These are phyloP conservation scores for Cinnamomum chago DNA, from an alignment of 164 flowering plant species.

Conservation along the genomic window DNA sequence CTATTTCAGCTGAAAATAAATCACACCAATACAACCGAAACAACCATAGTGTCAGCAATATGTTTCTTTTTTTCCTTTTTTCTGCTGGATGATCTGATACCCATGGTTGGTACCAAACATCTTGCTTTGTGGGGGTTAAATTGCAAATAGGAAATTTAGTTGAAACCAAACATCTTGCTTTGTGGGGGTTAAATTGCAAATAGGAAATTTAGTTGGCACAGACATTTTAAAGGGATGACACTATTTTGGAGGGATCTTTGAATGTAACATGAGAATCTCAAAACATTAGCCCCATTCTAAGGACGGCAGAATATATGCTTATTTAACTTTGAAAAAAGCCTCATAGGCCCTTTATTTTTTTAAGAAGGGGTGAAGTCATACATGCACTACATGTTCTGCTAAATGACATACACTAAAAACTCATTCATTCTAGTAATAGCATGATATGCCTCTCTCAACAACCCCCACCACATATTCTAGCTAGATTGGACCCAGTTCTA, in stretches of 20 bases:
- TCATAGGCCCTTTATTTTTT: not conserved
- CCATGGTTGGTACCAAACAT: too few relatives aligned
- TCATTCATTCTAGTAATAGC: not conserved
- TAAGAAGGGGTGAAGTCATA: not conserved
- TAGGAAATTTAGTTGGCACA: too few relatives aligned
- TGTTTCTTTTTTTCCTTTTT: too few relatives aligned
- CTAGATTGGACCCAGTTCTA: not conserved
- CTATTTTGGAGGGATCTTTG: not conserved
- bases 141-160: too few relatives aligned
- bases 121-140: too few relatives aligned
- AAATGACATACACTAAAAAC: not conserved
- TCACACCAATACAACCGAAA: too few relatives aligned
- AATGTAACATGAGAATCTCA: not conserved
- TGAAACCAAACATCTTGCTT: too few relatives aligned
- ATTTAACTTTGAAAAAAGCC: not conserved
- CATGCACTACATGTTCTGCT: not conserved
- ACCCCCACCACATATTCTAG: not conserved
- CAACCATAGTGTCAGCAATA: too few relatives aligned
- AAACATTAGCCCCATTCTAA: not conserved
- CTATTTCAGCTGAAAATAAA: too few relatives aligned
- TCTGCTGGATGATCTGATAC: too few relatives aligned
- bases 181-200: too few relatives aligned
- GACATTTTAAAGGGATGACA: not conserved
- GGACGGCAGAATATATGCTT: not conserved
- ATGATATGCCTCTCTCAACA: slow-evolving; percentile 4